Percentiles rank a stretch among this genome's conserved stretches.
Evolutionary conservation across 23 red algal species (phyloP).

Genomic region (Gracilariopsis chorda): DNA sequence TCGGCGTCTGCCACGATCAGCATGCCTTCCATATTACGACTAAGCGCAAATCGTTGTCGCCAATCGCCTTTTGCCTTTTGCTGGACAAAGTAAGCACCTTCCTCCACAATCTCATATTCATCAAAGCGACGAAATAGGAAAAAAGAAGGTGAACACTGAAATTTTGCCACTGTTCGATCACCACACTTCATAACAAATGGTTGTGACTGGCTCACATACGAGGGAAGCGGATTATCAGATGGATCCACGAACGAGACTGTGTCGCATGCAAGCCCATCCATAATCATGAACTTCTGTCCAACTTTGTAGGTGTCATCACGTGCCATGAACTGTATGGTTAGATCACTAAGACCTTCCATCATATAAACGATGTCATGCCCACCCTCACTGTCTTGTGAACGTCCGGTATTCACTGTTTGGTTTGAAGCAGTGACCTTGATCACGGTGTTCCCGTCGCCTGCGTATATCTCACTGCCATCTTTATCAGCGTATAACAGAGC

Average conservation of each 20-base stretch:
- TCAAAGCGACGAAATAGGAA: background rate
- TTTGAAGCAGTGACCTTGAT: background rate
- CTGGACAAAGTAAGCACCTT: background rate
- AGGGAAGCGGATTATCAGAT: background rate
- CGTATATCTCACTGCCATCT: background rate
- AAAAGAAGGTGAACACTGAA: background rate
- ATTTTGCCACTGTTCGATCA: background rate
- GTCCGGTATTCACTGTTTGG: background rate
- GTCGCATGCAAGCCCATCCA: background rate
- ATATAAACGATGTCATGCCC: slow-evolving; percentile 7
- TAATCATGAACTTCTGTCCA: background rate
- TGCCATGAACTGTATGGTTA: background rate
- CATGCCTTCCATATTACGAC: background rate
- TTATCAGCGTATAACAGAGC: background rate
- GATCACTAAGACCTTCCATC: background rate
- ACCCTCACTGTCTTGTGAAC: background rate
- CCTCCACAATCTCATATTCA: background rate
- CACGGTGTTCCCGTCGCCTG: background rate
- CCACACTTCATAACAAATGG: background rate
- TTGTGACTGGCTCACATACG: background rate
- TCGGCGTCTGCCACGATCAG: background rate
- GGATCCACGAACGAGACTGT: background rate
- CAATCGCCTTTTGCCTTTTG: background rate
- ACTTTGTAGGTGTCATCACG: background rate
- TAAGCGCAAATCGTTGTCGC: background rate